Evolutionary conservation across 768 basidiomycete genomes (phyloP).

Genomic region (Boletus insuetus): DNA sequence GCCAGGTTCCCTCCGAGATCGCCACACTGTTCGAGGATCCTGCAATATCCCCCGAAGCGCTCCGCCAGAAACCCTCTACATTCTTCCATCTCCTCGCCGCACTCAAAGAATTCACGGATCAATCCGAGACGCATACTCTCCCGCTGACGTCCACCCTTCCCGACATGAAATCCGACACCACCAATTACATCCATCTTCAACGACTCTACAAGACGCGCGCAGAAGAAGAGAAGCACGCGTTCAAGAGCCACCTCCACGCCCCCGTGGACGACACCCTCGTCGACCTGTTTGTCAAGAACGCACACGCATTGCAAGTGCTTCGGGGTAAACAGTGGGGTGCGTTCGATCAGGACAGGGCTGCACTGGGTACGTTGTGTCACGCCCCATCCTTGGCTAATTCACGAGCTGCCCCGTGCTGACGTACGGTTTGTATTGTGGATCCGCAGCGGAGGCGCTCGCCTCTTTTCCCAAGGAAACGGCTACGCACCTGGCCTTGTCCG

Average conservation of each 20-base stretch:
- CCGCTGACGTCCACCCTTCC: slow-evolving; percentile 87
- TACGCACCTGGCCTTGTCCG: slow-evolving; percentile 74
- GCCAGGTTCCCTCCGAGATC: slow-evolving; percentile 67
- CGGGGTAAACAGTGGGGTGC: slow-evolving; percentile 61
- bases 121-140: slow-evolving; percentile 56
- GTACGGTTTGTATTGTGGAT: neutral
- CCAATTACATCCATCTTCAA: slow-evolving; percentile 80
- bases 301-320: slow-evolving; percentile 67
- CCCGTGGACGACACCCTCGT: slow-evolving; percentile 52
- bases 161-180: slow-evolving; percentile 94
- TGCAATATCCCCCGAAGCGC: slow-evolving; percentile 41
- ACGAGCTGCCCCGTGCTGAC: neutral
- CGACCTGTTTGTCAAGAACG: slow-evolving; percentile 77
- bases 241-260: slow-evolving; percentile 48
- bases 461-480: slow-evolving; percentile 53
- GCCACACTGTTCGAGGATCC: slow-evolving; percentile 60
- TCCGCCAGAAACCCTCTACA: slow-evolving; percentile 48
- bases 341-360: slow-evolving; percentile 47
- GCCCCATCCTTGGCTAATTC: neutral
- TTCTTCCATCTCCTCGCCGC: slow-evolving; percentile 82
- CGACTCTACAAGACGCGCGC: slow-evolving; percentile 79
- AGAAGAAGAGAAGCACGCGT: slow-evolving; percentile 58
- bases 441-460: slow-evolving; percentile 40
- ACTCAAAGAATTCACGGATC: slow-evolving; percentile 59
- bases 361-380: slow-evolving; percentile 42